A percentile compares a stretch with the other conserved stretches of the same genome.
phyloP scores from a whole-genome alignment of 495 filamentous ascomycete species.

The Penicillium turbatum region DNA sequence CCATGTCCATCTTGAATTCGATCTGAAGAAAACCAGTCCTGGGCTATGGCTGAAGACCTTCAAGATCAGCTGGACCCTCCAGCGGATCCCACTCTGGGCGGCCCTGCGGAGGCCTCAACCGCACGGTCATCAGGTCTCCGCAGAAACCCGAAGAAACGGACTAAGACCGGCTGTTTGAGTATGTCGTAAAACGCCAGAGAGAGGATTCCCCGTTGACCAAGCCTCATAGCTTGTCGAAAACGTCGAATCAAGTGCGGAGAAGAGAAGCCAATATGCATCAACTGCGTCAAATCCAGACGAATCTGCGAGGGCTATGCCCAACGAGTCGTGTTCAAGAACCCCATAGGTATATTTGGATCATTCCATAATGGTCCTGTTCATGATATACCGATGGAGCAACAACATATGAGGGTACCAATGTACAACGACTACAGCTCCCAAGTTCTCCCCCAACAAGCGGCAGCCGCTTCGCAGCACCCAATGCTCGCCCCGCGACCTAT shows the following conservation, averaged over 20 bases:
- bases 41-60: neutral
- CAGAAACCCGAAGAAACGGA: conserved; percentile 59
- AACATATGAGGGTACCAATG: conserved; percentile 16
- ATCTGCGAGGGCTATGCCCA: conserved; percentile 94
- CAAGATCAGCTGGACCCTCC: neutral
- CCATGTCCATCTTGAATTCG: neutral
- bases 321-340: conserved; percentile 87
- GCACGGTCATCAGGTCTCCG: conserved; percentile 17
- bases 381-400: conserved; percentile 21
- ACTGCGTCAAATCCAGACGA: conserved; percentile 93
- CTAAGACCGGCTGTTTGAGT: conserved; percentile 97
- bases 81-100: neutral
- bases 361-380: conserved; percentile 27
- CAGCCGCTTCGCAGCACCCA: conserved; percentile 32
- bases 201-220: conserved; percentile 9
- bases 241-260: conserved; percentile 97
- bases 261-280: conserved; percentile 82
- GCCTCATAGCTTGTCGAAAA: conserved; percentile 72
- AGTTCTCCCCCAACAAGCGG: conserved; percentile 25
- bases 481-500: conserved; percentile 34
- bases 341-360: conserved; percentile 56
- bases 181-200: conserved; percentile 34
- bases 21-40: neutral
- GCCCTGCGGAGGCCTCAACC: conserved; percentile 11
- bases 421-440: conserved; percentile 18